A percentile compares a stretch with the other conserved stretches of the same genome.
Evolutionary conservation across 257 asterid species (phyloP).

Genomic region (Cordia subcordata): DNA sequence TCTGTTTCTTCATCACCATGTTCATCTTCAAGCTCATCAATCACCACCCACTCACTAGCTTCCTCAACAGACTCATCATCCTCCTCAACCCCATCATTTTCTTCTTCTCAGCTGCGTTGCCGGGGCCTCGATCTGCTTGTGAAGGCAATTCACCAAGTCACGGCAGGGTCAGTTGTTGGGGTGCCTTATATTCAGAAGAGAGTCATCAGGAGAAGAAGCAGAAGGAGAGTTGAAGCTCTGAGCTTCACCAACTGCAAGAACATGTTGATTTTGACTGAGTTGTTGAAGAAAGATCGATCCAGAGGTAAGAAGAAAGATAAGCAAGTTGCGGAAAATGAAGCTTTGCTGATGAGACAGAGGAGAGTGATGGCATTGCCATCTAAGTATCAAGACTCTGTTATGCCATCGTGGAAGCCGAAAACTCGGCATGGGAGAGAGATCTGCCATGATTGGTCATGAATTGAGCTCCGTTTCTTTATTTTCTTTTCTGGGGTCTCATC

Average conservation of each 20-base stretch:
- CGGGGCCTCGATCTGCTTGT: constrained; percentile 89
- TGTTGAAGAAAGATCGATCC: neutral
- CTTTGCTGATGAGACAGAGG: constrained; percentile 20
- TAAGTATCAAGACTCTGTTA: constrained; percentile 33
- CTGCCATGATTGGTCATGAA: constrained; percentile 29
- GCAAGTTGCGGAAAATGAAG: constrained; percentile 18
- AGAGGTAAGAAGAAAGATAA: constrained; percentile 7
- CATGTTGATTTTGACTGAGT: neutral
- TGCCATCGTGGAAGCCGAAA: constrained; percentile 32
- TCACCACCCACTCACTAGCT: constrained; percentile 39
- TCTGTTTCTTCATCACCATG: constrained; percentile 20
- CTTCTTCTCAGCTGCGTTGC: constrained; percentile 37
- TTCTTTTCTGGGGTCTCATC: constrained; percentile 12
- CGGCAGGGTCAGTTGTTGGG: constrained; percentile 68
- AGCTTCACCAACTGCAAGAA: constrained; percentile 23
- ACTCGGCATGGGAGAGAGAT: constrained; percentile 27
- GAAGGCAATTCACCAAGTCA: constrained; percentile 74
- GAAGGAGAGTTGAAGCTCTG: constrained; percentile 7
- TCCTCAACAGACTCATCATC: constrained; percentile 54
- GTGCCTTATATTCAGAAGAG: constrained; percentile 84
- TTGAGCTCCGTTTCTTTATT: constrained; percentile 28
- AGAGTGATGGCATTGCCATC: constrained; percentile 26
- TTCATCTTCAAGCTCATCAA: constrained; percentile 31
- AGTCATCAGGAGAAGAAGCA: constrained; percentile 44
- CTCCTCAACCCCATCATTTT: constrained; percentile 16